A percentile compares a stretch with the other conserved stretches of the same genome.
Conservation (phyloP, 345 rosid species). For the Citrus mangshanensis region DNA sequence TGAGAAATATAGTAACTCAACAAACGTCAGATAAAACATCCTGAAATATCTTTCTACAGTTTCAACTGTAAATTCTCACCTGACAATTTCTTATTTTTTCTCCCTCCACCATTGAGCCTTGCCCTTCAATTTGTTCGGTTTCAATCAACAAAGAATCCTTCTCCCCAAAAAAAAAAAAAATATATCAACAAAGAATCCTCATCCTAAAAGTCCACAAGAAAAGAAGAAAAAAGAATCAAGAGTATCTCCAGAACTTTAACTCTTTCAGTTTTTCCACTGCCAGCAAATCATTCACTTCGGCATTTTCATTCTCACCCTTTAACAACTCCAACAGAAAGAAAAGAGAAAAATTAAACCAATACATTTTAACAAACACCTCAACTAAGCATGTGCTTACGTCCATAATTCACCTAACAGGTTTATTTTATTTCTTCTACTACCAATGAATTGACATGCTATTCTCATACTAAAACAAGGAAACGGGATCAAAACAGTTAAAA, state of each 20-base stretch:
- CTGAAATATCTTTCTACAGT: not conserved
- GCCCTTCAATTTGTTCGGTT: constrained; percentile 4
- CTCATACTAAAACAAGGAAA: not conserved
- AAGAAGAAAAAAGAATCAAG: not conserved
- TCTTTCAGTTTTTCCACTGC: too few relatives aligned
- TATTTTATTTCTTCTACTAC: not conserved
- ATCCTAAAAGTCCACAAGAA: not conserved
- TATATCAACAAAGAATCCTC: not conserved
- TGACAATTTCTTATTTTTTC: constrained; percentile 20
- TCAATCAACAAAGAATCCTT: constrained; percentile 8
- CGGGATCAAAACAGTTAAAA: not conserved
- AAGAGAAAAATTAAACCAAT: not conserved
- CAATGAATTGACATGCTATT: not conserved
- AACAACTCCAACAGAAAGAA: not conserved
- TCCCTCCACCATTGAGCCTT: constrained; percentile 6
- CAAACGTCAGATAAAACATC: not conserved
- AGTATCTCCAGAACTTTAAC: not conserved
- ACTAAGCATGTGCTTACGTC: not conserved
- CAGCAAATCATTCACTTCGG: not conserved
- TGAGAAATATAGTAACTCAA: not conserved
- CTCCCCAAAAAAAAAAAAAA: not conserved
- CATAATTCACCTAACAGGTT: not conserved
- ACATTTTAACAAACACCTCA: constrained; percentile 7
- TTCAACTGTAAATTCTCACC: constrained; percentile 16
- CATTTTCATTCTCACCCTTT: constrained; percentile 3